Base-by-base conservation (phyloP, 2,329 filamentous ascomycete genomes). In the Arthrobotrys sphaeroides region DNA sequence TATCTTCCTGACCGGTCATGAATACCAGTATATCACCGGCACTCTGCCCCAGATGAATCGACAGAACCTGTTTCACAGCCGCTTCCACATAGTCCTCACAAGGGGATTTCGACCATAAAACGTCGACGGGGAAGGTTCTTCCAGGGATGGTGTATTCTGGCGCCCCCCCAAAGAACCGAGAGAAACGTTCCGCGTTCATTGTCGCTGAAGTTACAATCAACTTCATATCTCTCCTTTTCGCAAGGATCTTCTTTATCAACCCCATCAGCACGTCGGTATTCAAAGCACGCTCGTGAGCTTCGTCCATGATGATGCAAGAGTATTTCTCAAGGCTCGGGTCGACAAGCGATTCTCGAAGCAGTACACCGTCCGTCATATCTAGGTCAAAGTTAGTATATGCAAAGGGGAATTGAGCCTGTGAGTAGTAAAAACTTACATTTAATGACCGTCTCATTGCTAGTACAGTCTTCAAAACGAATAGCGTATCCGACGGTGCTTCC, bases 1-100 rank as follows among this genome's bases (percentile, higher is more conserved):
- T 99, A 81, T 99, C 95, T 83, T 99, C 96, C 82, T 98, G 95
- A 9, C 95, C 95, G 0, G 96, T 99, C 95, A 99, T 99, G 83
- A 99, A 99, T 6, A 99, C 94, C 6, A 99, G 85, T 67, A 99
- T 98, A 83, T 99, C 95, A 10, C 95, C 95, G 0, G 89, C 84
- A 0, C 92, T 92, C 86, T 98, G 96, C 0, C 94, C 97, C 9
- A 99, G 94, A 80, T 99, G 95, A 60, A 99, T 98, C 0, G 93
- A 91, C 51, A 99, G 86, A 40, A 97, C 92, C 82, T 98, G 95
- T 81, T 97, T 95, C 61, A 99, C 95, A 1, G 96, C 93, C 79
- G 93, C 93, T 80, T 99, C 96, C 28, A 99, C 95, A 79, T 99
- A 99, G 81, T 99, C 95, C 81, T 98, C 95, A 77, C 96, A 96